Base-by-base conservation (phyloP, 2,329 filamentous ascomycete genomes). In the Botrytis byssoidea region DNA sequence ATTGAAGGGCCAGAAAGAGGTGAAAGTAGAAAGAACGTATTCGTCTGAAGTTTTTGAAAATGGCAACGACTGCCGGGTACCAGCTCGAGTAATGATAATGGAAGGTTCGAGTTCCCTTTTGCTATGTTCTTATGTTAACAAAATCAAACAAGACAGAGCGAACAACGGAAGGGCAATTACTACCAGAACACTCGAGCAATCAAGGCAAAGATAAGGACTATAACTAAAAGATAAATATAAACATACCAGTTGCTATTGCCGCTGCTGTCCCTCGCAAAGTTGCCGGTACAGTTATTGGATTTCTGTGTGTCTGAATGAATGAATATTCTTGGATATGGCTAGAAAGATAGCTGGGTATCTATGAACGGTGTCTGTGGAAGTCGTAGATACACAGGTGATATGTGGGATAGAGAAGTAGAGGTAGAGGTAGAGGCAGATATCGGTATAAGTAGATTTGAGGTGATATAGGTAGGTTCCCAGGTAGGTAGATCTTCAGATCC, bases 71-170 rank as follows among this genome's bases (percentile, higher is more conserved):
- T 55, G 46, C 65, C 46, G 32, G 32, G 46, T 16, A 1, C 9
- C 7, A 9, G 37, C 35, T 29, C 14, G 57, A n/a, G 48, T 55
- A 22, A 40, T 55, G 35, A 20, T 29, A 55, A 20, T 55, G 46
- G 65, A 67, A 55, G 65, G 65, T 67, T 67, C 65, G 64, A 67
- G 44, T 37, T 67, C 16, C 14, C 44, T 32, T n/a, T 46, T 9
- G 44, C 44, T 46, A 20, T 22, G 14, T 51, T 12, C 3, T 4
- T 37, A 18, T 40, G 32, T 67, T 42, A 67, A 40, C 14, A 40
- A 66, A 14, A 55, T 5, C 37, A 37, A 37, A 22, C 16, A 22
- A 35, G 65, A 55, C 55, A 67, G 65, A 67, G 9, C 14, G 46
- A 55, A 22, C 51, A 9, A 10, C 25, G 4, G 2, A 18, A 14